Base-by-base conservation (phyloP, 306 rosid species). In the Rosa chinensis region DNA sequence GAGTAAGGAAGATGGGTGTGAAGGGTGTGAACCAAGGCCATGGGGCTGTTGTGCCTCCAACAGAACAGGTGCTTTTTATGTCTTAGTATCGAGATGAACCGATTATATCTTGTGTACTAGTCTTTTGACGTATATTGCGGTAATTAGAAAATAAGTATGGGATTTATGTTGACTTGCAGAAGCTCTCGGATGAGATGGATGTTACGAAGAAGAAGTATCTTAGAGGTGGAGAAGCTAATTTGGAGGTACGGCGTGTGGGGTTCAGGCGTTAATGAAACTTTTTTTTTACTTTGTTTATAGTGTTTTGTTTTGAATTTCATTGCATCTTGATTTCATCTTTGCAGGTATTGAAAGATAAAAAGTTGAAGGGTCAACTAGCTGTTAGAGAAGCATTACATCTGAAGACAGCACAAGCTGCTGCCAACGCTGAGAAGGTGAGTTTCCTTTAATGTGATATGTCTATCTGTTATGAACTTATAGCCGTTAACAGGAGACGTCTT, bases 391-490 rank as follows among this genome's bases (percentile, higher is more conserved):
- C 62, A 4, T 86, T 91, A 77, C 80, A 85, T 88, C 89, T 87
- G 20, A 82, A 87, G 78, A 85, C 94, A 28, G 99, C 98, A 11
- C 84, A 89, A 74, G 92, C 85, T 72, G 98, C 98, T 66, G 97
- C 97, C 52, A 84, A 86, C 83, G 86, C 85, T 0, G 99, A 95
- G 77, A 91, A 95, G 90, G 99, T 95, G 66, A 62, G 67, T 81
- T 12, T 43, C 8, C 4, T 35, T 39, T 17, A 48, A 61, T 61
- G 44, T 72, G 32, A 49, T 47, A 4, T 28, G 43, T 58, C 16
- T 0, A 5, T 58, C 40, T 55, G 5, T 74, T 25, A 2, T 25
- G 0, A 12, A 25, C 25, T 3, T 56, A 56, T n/a, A 0, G 6
- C 25, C 2, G 3, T 66, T 32, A 40, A 39, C 18, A 25, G 39